Evolutionary conservation across 805 yeast species (phyloP).

Genomic region (Lachancea cidri): DNA sequence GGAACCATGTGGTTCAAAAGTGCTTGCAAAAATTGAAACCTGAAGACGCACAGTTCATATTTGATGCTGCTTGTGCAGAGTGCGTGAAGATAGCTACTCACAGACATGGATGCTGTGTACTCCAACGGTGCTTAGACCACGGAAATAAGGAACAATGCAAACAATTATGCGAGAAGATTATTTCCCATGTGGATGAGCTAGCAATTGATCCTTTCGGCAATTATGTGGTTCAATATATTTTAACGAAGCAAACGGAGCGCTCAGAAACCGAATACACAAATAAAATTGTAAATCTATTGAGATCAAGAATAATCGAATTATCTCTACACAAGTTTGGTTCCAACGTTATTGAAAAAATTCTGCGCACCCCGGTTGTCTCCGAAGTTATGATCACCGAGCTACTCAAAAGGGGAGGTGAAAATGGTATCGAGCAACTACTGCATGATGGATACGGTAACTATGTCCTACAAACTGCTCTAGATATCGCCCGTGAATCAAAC

Average conservation of each 20-base stretch:
- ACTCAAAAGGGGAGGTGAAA: conserved; percentile 28
- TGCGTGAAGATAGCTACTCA: conserved; percentile 86
- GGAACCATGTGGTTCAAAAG: conserved; percentile 94
- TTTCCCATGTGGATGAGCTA: conserved; percentile 60
- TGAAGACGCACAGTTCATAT: conserved; percentile 78
- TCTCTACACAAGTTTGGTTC: conserved; percentile 90
- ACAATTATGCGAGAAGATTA: conserved; percentile 61
- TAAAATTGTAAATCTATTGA: conserved; percentile 33
- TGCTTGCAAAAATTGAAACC: conserved; percentile 69
- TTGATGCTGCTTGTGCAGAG: conserved; percentile 72
- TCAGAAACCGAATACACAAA: conserved; percentile 30
- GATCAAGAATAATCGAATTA: conserved; percentile 36
- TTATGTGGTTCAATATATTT: conserved; percentile 91
- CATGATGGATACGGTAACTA: conserved; percentile 94
- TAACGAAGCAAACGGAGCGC: conserved; percentile 40
- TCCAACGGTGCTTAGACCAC: conserved; percentile 91
- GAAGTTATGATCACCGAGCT: conserved; percentile 50
- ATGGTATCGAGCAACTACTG: conserved; percentile 46
- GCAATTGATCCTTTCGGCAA: conserved; percentile 94
- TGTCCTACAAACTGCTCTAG: conserved; percentile 89
- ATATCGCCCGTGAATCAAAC: conserved; percentile 38
- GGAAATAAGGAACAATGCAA: conserved; percentile 68
- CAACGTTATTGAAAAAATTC: conserved; percentile 87
- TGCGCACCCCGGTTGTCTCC: conserved; percentile 44
- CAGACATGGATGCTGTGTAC: conserved; percentile 95